Evolutionary conservation across 2,329 filamentous ascomycete species (phyloP), one percentile per base, ranked within the genome.

Genomic region (Epichloe aotearoae): DNA sequence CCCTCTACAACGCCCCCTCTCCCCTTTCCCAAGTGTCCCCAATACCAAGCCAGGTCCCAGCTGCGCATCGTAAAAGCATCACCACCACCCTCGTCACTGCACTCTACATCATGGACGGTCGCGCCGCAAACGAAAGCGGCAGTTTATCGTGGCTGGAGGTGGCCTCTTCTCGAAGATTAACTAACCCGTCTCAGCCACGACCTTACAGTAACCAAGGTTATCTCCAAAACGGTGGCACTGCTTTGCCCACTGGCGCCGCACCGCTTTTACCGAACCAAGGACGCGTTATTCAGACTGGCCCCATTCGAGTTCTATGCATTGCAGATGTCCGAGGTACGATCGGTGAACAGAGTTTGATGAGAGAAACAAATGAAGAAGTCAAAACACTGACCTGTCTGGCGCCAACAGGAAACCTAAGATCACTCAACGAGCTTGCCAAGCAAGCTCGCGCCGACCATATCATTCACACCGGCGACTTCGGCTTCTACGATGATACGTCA

Each of bases 391-490:
- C 26, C n/a, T 50, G 19, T 45, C 26, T 45, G 11, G 20, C 23
- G 19, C n/a, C n/a, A 12, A 34, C 59, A 98, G 93, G 93, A 69
- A 96, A 97, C 69, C 75, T 98, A 59, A 83, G 85, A 71, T 96
- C 93, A 58, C 76, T 98, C 62, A 98, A 98, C 72, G 90, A 97
- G 55, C 84, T 98, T 55, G 93, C 93, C 57, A 94, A 88, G 70
- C 86, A 93, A 66, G 91, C 93, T 55, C 86, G 86, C 66, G 93
- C 93, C 61, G 89, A 96, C 71, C 89, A 96, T 73, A 95, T 98
- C 69, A 89, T 98, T 63, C 93, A 98, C 71, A 98, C 93, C 19
- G 93, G 93, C 68, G 93, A 98, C 69, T 98, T 98, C 66, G 93
- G 93, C 56, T 98, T 98, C 73, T 98, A 98, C 73, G 93, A 98